A percentile compares a stretch with the other conserved stretches of the same genome.
Evolutionary conservation across 495 filamentous ascomycete species (phyloP).

Genomic region (Neurospora sp.): DNA sequence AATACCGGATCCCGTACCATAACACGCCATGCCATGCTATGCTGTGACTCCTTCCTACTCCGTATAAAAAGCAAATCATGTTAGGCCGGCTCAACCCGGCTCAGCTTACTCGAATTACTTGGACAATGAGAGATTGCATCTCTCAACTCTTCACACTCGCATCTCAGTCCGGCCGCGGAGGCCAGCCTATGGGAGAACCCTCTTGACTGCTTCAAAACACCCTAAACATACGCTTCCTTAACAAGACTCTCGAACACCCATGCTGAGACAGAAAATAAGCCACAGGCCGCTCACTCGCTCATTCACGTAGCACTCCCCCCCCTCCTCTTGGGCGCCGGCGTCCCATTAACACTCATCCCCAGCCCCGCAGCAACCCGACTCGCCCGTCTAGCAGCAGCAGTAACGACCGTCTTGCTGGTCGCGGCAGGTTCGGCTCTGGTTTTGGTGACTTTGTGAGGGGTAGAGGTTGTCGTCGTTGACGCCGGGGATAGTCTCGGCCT

Average conservation of each 20-base stretch:
- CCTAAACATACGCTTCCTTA: neutral
- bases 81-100: neutral
- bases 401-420: neutral
- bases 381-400: slow-evolving; percentile 4
- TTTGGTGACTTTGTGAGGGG: neutral
- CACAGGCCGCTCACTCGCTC: neutral
- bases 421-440: neutral
- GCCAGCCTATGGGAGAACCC: neutral
- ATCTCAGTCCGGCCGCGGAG: neutral
- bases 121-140: neutral
- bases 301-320: slow-evolving; percentile 3
- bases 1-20: neutral
- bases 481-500: neutral
- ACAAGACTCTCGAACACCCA: neutral
- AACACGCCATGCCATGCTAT: neutral
- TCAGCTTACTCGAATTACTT: neutral
- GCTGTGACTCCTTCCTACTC: neutral
- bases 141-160: neutral
- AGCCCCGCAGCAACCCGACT: slow-evolving; percentile 15
- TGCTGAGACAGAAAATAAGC: neutral
- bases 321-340: slow-evolving; percentile 24
- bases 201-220: neutral
- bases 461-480: neutral
- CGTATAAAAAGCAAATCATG: neutral
- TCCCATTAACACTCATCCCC: slow-evolving; percentile 27